phyloP scores from a whole-genome alignment of 257 asterid genomes.

The Nicotiana noctiflora region DNA sequence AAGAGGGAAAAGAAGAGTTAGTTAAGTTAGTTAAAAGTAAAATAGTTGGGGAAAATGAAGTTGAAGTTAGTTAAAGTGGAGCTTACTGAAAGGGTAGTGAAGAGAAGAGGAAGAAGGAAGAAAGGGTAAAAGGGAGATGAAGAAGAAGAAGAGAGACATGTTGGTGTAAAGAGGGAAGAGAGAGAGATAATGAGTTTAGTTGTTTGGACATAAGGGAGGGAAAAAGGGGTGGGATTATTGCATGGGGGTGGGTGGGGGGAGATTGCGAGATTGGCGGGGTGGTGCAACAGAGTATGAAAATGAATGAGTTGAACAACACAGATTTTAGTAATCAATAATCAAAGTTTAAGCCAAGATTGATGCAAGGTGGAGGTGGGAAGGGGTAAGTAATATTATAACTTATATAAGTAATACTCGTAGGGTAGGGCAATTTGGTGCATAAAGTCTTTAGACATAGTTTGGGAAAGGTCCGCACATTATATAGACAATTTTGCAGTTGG shows the following conservation, averaged over 20 bases:
- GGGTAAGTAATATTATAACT: too few relatives aligned
- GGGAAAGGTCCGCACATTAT: too few relatives aligned
- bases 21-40: neutral
- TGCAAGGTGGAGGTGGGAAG: neutral
- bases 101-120: slow-evolving; percentile 15
- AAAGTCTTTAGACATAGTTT: rapidly evolving
- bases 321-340: neutral
- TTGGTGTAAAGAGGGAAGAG: neutral
- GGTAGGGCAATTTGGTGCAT: too few relatives aligned
- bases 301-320: neutral
- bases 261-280: slow-evolving; percentile 8
- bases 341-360: slow-evolving; percentile 2
- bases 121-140: slow-evolving; percentile 14
- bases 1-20: neutral
- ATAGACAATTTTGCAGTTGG: too few relatives aligned
- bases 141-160: slow-evolving; percentile 26
- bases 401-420: too few relatives aligned
- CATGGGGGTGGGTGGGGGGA: too few relatives aligned
- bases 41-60: neutral
- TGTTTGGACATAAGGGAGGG: slow-evolving; percentile 22
- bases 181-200: slow-evolving; percentile 8
- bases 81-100: slow-evolving; percentile 37
- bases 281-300: neutral
- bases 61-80: neutral
- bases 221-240: neutral